Evolutionary conservation across 129 eudicot genomes (phyloP), one percentile per base, ranked within the genome.

Genomic region (Smallanthus sonchifolius): DNA sequence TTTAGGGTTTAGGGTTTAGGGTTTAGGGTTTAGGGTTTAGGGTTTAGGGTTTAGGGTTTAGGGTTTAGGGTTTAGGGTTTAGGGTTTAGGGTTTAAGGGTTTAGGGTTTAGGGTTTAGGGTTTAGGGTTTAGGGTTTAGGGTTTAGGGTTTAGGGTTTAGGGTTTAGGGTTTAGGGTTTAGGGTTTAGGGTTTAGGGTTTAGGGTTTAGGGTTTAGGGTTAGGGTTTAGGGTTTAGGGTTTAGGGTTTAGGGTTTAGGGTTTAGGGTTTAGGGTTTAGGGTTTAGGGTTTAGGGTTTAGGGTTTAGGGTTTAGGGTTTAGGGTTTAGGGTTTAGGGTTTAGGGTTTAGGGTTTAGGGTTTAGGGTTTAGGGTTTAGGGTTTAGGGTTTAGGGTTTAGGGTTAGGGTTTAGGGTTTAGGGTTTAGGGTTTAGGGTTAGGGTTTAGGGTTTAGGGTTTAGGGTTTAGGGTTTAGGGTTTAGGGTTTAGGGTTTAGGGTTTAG

Each of bases 21-120:
- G 66, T 60, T 32, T 30, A 32, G 66, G 74, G 61, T 47, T 69
- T 24, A 28, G 61, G 74, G 62, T 47, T 69, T 24, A 47, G 43
- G 43, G 43, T 38, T 9, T 43, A 47, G 74, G 74, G 74, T 69
- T 69, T 69, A 69, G 73, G 73, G 73, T 68, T 68, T 68, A 68
- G 73, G 73, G 73, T 68, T 68, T 68, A 69, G 74, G 74, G 74
- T 47, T 69, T 47, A 69, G 74, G 74, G 74, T 69, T 69, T 69
- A 47, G 61, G 74, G 74, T 47, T 69, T 69, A 0, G n/a, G 59
- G 59, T 7, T 69, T 69, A 47, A 69, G 74, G 74, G 74, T 69
- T 69, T 47, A 69, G 74, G 74, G 74, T 69, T 69, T 2, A 38
- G 43, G 43, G 43, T 38, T 38, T 2, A 38, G 43, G 43, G 39